These are phyloP conservation scores for Lactifluus subvellereus DNA, from an alignment of 768 basidiomycete genomes.

Conservation along the genomic window DNA sequence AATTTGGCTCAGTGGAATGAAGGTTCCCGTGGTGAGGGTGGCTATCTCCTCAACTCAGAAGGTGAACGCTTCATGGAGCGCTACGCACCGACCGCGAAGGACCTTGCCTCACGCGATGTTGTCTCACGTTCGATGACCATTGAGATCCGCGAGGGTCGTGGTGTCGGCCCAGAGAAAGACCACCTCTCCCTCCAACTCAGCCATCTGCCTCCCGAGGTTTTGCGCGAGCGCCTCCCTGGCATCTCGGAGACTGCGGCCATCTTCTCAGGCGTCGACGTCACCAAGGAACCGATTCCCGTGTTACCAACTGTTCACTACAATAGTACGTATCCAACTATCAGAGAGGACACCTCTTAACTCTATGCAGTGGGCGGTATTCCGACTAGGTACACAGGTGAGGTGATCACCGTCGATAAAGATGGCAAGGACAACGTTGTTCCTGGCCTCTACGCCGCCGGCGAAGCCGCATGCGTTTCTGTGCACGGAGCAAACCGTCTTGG, in stretches of 20 bases:
- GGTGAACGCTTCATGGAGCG: slow-evolving; percentile 99
- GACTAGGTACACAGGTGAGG: slow-evolving; percentile 97
- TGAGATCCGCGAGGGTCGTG: slow-evolving; percentile 97
- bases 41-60: slow-evolving; percentile 95
- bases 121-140: slow-evolving; percentile 99
- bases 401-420: slow-evolving; percentile 77
- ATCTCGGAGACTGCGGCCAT: slow-evolving; percentile 99
- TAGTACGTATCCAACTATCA: slow-evolving; percentile 49
- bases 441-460: slow-evolving; percentile 96
- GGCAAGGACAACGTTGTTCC: slow-evolving; percentile 94
- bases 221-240: slow-evolving; percentile 95
- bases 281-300: slow-evolving; percentile 99
- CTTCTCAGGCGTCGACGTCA: slow-evolving; percentile 98
- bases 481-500: slow-evolving; percentile 99
- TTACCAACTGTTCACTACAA: slow-evolving; percentile 99
- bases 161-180: slow-evolving; percentile 97
- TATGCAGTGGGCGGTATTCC: slow-evolving; percentile 95
- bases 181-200: slow-evolving; percentile 96
- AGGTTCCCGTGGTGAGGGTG: slow-evolving; percentile 99
- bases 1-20: slow-evolving; percentile 12
- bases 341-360: slow-evolving; percentile 20
- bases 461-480: slow-evolving; percentile 98
- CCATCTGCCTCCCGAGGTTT: slow-evolving; percentile 91
- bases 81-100: slow-evolving; percentile 98
- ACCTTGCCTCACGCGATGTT: slow-evolving; percentile 98